phyloP scores from a whole-genome alignment of 805 yeast genomes.

The Candida lessepsii region DNA sequence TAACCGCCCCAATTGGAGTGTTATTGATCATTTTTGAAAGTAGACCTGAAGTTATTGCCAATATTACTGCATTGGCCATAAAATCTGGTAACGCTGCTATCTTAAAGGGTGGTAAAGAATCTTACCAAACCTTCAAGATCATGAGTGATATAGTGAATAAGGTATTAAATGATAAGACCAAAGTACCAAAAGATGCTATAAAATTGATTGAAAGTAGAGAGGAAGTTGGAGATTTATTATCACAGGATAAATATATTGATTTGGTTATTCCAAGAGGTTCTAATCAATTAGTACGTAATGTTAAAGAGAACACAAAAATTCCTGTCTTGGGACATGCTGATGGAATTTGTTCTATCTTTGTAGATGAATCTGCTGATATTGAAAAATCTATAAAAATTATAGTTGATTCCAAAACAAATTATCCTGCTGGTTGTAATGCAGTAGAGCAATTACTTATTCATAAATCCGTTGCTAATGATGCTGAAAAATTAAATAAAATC shows the following conservation, averaged over 20 bases:
- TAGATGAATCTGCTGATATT: conserved; percentile 75
- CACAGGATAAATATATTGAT: conserved; percentile 87
- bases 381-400: conserved; percentile 72
- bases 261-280: conserved; percentile 98
- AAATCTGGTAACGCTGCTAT: conserved; percentile 97
- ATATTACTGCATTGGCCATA: conserved; percentile 91
- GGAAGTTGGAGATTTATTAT: conserved; percentile 80
- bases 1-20: conserved; percentile 95
- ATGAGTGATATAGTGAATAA: conserved; percentile 70
- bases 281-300: conserved; percentile 81
- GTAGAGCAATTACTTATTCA: conserved; percentile 81
- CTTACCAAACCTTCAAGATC: conserved; percentile 76
- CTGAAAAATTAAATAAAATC: conserved; percentile 17
- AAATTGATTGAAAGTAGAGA: conserved; percentile 87
- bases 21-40: conserved; percentile 90
- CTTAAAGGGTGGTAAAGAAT: conserved; percentile 96
- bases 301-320: conserved; percentile 85
- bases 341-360: conserved; percentile 88
- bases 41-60: conserved; percentile 98
- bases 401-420: conserved; percentile 89
- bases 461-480: conserved; percentile 33
- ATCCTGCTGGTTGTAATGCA: conserved; percentile 99
- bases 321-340: conserved; percentile 99
- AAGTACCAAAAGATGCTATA: conserved; percentile 77
- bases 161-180: conserved; percentile 56